Evolutionary conservation across 306 rosid species (phyloP).

Genomic region (Dalbergia oliveri): DNA sequence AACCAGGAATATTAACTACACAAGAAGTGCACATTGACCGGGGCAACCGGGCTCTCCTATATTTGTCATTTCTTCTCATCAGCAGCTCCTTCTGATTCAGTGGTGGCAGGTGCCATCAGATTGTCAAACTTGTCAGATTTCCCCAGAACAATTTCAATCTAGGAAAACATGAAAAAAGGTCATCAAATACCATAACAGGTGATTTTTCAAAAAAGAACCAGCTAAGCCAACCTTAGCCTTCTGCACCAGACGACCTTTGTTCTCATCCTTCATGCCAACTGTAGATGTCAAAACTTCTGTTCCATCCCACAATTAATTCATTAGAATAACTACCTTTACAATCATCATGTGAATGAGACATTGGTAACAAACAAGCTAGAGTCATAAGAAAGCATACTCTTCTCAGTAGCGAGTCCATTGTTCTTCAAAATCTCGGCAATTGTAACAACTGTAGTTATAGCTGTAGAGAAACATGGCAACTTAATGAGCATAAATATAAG

Average conservation of each 20-base stretch:
- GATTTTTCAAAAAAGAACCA: no score
- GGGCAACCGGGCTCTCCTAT: constrained; percentile 7
- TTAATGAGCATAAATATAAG: neutral
- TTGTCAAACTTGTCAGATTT: constrained; percentile 91
- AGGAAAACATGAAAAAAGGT: neutral
- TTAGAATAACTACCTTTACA: constrained; percentile 29
- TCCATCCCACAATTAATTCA: constrained; percentile 39
- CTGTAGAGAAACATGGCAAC: constrained; percentile 50
- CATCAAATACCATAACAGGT: no score
- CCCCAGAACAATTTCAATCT: constrained; percentile 96
- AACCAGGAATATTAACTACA: constrained; percentile 63
- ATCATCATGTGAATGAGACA: constrained; percentile 12
- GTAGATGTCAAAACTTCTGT: constrained; percentile 91
- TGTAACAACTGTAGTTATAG: constrained; percentile 95
- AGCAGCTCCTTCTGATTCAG: constrained; percentile 56
- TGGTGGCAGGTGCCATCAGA: constrained; percentile 61
- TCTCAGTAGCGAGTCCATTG: constrained; percentile 92
- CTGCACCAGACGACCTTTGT: constrained; percentile 84
- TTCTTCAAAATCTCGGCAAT: constrained; percentile 95
- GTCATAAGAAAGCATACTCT: constrained; percentile 61
- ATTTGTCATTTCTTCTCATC: constrained; percentile 61
- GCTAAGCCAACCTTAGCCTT: constrained; percentile 77
- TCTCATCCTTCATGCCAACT: constrained; percentile 93
- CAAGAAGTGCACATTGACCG: constrained; percentile 46
- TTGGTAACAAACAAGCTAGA: neutral